Evolutionary conservation across 1,284 basidiomycete genomes (phyloP).

Genomic region (Earliella scabrosa): DNA sequence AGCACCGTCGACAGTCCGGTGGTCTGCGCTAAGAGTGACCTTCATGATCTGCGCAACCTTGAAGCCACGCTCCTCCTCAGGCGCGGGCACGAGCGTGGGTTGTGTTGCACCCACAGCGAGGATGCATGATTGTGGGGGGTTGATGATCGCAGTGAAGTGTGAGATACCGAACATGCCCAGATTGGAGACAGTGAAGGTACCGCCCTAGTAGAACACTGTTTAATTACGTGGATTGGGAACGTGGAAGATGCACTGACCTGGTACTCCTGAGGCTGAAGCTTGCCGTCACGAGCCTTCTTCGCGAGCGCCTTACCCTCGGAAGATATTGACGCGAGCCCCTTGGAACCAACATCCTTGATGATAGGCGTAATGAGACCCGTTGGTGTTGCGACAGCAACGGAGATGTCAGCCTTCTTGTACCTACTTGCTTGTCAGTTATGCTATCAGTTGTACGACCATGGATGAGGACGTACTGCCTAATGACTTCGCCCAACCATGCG

Average conservation of each 20-base stretch:
- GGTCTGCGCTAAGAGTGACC: constrained; percentile 94
- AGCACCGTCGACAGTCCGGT: constrained; percentile 94
- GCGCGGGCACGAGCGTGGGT: constrained; percentile 85
- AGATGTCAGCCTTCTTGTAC: constrained; percentile 97
- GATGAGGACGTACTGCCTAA: constrained; percentile 72
- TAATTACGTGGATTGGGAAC: too few species aligned
- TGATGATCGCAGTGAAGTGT: constrained; percentile 99
- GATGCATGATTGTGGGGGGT: constrained; percentile 97
- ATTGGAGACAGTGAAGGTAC: constrained; percentile 99
- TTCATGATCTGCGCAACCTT: constrained; percentile 94
- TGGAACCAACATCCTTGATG: constrained; percentile 89
- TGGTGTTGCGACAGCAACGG: constrained; percentile 95
- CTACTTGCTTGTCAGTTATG: constrained; percentile 43
- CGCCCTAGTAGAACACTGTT: constrained; percentile 63
- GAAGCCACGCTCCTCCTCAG: constrained; percentile 91
- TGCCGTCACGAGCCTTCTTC: constrained; percentile 95
- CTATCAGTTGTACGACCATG: background rate
- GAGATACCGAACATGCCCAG: constrained; percentile 97
- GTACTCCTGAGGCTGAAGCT: constrained; percentile 95
- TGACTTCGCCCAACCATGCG: constrained; percentile 95
- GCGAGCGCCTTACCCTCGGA: constrained; percentile 92
- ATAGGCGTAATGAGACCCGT: constrained; percentile 98
- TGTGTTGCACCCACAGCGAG: constrained; percentile 93
- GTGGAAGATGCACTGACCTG: constrained; percentile 69
- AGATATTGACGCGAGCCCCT: constrained; percentile 93